A percentile compares a stretch with the other conserved stretches of the same genome.
Evolutionary conservation across 495 filamentous ascomycete genomes (phyloP).

Genomic region (Astrocystis sublimbata): DNA sequence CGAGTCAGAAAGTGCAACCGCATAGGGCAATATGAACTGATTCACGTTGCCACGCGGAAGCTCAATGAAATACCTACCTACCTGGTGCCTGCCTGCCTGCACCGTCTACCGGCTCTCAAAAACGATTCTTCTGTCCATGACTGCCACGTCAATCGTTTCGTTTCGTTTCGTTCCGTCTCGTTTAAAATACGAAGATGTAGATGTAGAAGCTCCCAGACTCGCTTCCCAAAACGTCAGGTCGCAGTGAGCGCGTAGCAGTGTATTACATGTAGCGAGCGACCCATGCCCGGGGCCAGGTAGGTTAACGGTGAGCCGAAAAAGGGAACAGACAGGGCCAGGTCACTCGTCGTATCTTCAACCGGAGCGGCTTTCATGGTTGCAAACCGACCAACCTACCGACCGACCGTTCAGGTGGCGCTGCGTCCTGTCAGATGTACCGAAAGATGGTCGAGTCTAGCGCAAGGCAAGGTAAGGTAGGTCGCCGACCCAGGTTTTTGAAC

Average conservation of each 20-base stretch:
- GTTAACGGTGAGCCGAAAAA: constrained; percentile 13
- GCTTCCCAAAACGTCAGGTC: constrained; percentile 2
- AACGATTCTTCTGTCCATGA: background rate
- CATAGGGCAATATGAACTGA: constrained; percentile 9
- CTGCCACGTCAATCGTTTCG: background rate
- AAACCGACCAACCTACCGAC: too few relatives aligned
- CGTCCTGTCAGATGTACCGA: constrained; percentile 10
- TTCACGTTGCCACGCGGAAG: background rate
- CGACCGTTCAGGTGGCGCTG: constrained; percentile 1
- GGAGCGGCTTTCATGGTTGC: too few relatives aligned
- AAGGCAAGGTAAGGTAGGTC: too few relatives aligned
- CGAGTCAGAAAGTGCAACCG: too few relatives aligned
- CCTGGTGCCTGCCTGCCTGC: background rate
- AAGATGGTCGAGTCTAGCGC: background rate
- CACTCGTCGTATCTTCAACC: background rate
- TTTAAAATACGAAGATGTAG: background rate
- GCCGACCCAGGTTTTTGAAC: background rate
- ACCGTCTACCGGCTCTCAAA: background rate
- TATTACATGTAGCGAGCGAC: background rate
- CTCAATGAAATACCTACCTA: background rate
- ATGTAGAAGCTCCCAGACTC: too few relatives aligned
- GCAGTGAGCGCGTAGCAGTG: background rate
- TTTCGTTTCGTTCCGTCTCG: too few relatives aligned
- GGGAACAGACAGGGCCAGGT: background rate
- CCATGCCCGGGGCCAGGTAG: background rate